Evolutionary conservation across 345 rosid species (phyloP), one percentile per base, ranked within the genome.

Genomic region (Aethionema arabicum): DNA sequence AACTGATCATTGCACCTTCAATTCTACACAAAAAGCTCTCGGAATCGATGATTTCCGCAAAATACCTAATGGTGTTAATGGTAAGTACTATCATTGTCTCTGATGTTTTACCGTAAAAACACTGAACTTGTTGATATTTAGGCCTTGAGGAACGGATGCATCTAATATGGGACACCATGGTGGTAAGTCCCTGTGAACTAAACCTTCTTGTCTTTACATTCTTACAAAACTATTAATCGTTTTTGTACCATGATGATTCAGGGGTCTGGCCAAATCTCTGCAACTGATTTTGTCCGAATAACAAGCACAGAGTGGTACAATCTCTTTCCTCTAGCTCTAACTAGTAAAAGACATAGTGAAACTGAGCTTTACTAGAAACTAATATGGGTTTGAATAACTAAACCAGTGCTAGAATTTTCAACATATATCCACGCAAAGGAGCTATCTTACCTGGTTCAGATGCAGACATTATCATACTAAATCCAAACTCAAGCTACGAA

Each of bases 141-240:
- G 96, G 98, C 61, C 78, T 93, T 58, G 99, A 93, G 72, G 99
- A 93, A 79, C 87, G 99, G 79, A 93, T 93, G 97, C 99, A 93
- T 74, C 78, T 93, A 65, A 75, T 86, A 56, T 93, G 97, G 97
- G 92, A 90, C 70, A 80, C 86, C 0, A 81, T 93, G 96, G 99
- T 93, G 96, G 96, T 93, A 81, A 75, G 98, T 61, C 56, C 21
- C 55, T 48, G 0, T 51, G 31, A 10, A 30, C 64, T 47, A 9
- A 52, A 35, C 27, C 52, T 58, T 68, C 6, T 13, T 15, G 2
- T 45, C 56, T 21, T 30, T 33, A 37, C 43, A 6, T 45, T 50
- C 14, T 30, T 33, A 37, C 43, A 6, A 10, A 13, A 12, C 32
- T 8, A 43, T 30, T 15, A 39, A 37, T 45, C 27, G 12, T 8